Evolutionary conservation across 139 green algal genomes (phyloP), one percentile per base, ranked within the genome.

Genomic region (Zygnema cylindricum): DNA sequence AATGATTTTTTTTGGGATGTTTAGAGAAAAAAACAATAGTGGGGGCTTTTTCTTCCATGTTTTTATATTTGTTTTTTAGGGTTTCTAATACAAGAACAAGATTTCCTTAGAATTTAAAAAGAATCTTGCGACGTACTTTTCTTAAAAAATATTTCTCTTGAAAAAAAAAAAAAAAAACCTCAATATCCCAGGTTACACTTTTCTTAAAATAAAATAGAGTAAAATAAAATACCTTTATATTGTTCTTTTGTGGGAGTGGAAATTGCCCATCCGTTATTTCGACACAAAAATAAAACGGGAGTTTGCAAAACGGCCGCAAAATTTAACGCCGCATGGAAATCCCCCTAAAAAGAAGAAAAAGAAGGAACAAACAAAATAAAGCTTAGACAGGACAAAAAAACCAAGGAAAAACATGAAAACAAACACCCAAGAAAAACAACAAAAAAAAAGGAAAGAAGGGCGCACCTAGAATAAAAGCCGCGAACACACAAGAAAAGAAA

Each of bases 231-330:
- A 91, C 87, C 94, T 78, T 85, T 83, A 91, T 97, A 98, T 93
- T 98, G 96, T 87, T 98, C 96, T 21, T 91, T 91, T 1, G 93
- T 92, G 0, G 96, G 96, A 3, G 96, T 98, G 87, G 89, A 94
- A 91, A 98, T 98, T 79, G 96, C 96, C 93, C 96, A 98, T 35
- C 96, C 96, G 84, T 99, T 99, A 94, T 99, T 99, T 81, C 96
- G 94, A 93, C 96, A 99, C 22, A 99, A 93, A 93, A 99, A 98
- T 7, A 99, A 33, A 0, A 95, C 92, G 21, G 96, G 96, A 1
- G 93, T 93, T 0, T 85, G 84, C 38, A 99, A 91, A 1, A 95
- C 96, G 1, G 95, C 94, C 0, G 96, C 95, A 94, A 99, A 98
- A 91, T 98, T 98, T 55, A 98, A 75, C 1, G 96, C 96, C 22